Conservation (phyloP, 164 flowering plant genomes). For the Akebia trifoliata region DNA sequence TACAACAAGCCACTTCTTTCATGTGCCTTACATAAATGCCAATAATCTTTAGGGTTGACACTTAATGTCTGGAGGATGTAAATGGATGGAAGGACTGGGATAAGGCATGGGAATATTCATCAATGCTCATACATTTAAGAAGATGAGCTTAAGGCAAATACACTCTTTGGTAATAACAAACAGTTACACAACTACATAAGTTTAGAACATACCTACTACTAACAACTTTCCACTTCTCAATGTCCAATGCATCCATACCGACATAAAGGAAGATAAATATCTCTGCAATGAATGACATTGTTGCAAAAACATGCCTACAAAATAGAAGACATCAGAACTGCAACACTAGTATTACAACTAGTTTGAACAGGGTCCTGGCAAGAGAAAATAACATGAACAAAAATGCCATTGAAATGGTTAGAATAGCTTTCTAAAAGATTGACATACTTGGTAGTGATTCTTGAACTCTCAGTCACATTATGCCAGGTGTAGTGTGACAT, state of each 20-base stretch:
- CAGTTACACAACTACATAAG: not conserved
- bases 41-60: not conserved
- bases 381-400: not conserved
- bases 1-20: not conserved
- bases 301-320: slow-evolving; percentile 83
- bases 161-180: not conserved
- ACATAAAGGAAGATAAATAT: slow-evolving; percentile 80
- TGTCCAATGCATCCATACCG: slow-evolving; percentile 94
- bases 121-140: not conserved
- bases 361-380: not conserved
- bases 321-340: not conserved
- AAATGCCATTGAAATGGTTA: not conserved
- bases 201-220: slow-evolving; percentile 8
- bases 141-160: not conserved
- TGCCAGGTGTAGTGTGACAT: slow-evolving; percentile 67
- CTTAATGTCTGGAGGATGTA: not conserved
- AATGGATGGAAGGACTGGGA: not conserved
- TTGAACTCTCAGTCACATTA: slow-evolving; percentile 50
- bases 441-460: slow-evolving; percentile 40
- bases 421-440: not conserved
- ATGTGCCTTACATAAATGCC: not conserved
- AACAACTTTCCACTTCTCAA: slow-evolving; percentile 63
- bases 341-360: slow-evolving; percentile 4
- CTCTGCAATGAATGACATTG: slow-evolving; percentile 79
- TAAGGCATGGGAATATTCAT: not conserved